Base-by-base conservation (phyloP, 371 early-diverging fungal genomes). In the Mucor ambiguus region DNA sequence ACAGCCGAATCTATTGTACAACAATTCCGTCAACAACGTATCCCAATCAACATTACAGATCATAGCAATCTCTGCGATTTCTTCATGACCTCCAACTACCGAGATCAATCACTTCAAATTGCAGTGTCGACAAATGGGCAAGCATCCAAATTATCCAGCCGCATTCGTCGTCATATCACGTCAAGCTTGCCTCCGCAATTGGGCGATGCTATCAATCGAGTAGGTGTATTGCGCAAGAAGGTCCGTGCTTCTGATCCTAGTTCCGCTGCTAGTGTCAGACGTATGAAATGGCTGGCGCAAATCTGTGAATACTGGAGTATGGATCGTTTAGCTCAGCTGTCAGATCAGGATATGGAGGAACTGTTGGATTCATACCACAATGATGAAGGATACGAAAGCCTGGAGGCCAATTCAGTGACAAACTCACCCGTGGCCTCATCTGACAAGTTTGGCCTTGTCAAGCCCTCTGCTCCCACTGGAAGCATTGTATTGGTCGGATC, bases 41-140 rank as follows among this genome's bases (percentile, higher is more conserved):
- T 92, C 20, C 91, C 91, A 16, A 88, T 93, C 62, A 94, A 94
- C 61, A 91, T 90, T n/a, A 86, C 92, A 0, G 94, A 94, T 67
- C 84, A 82, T 60, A 87, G 86, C 30, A 89, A 92, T 11, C 73
- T 90, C 14, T 93, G 90, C 65, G 92, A 94, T 61, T 93, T 94
- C 66, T 92, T 86, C 78, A 92, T 93, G 85, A 91, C 91, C 64
- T 89, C 92, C 12, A 89, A 84, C 24, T 85, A 88, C 65, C 79
- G 90, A 14, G 91, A 90, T 63, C 88, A 88, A 38, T 85, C 89
- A 18, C 70, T 90, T 16, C 92, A 93, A 72, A 82, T 93, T 58
- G 91, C 90, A 0, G 91, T 94, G 7, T 90, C 92, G 24, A 93
- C 93, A 1, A 93, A 92, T 61, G 91, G 92, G 0, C 87, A 89